Percentiles rank a stretch among this genome's conserved stretches.
phyloP scores from a whole-genome alignment of 768 basidiomycete genomes.

The Boletus pseudo-olivaceus region DNA sequence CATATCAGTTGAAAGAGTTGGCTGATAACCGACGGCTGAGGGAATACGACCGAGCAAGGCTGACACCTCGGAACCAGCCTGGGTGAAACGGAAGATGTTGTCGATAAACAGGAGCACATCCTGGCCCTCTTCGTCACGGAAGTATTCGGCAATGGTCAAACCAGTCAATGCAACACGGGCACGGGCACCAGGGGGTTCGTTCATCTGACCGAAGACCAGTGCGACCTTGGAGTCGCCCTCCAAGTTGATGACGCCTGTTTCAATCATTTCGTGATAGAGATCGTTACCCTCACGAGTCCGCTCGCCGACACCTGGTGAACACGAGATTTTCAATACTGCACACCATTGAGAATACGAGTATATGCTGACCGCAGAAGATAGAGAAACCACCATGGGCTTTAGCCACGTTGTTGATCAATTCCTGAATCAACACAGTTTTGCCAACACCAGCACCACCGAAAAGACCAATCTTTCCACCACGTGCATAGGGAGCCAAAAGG shows the following conservation, averaged over 20 bases:
- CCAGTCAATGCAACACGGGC: constrained; percentile 99
- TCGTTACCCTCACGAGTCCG: constrained; percentile 99
- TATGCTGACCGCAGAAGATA: constrained; percentile 84
- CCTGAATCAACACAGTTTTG: constrained; percentile 99
- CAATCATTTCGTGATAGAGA: constrained; percentile 99
- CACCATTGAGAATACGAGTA: background rate
- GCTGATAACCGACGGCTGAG: constrained; percentile 99
- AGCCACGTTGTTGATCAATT: constrained; percentile 99
- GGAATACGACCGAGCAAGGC: constrained; percentile 99
- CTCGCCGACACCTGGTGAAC: constrained; percentile 86
- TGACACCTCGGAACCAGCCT: constrained; percentile 99
- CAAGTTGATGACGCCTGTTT: constrained; percentile 99
- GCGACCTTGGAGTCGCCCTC: constrained; percentile 99
- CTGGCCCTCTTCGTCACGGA: constrained; percentile 99
- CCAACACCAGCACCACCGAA: constrained; percentile 99
- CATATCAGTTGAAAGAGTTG: constrained; percentile 99
- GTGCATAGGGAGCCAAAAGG: constrained; percentile 97
- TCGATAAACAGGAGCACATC: constrained; percentile 99
- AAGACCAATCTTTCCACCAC: constrained; percentile 99
- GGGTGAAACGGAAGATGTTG: constrained; percentile 99
- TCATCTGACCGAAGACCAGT: constrained; percentile 99
- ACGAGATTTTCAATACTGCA: constrained; percentile 9
- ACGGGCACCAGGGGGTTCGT: constrained; percentile 99
- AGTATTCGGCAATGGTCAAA: constrained; percentile 99
- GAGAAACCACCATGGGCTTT: constrained; percentile 99